Percentiles rank a stretch among this genome's conserved stretches.
phyloP scores from a whole-genome alignment of 805 yeast genomes.

The Tetrapisispora pingtungensis region DNA sequence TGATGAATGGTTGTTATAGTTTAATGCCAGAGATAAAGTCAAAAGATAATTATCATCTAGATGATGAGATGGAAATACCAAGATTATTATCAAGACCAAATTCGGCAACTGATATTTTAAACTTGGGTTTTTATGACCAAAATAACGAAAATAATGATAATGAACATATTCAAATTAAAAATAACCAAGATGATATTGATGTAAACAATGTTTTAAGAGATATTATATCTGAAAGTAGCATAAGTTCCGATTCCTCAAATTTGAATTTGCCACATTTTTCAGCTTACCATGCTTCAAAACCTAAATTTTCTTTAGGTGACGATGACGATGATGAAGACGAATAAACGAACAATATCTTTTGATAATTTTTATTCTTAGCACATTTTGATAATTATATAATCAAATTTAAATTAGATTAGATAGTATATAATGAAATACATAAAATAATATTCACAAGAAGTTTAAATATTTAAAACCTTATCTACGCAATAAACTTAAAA shows the following conservation, averaged over 20 bases:
- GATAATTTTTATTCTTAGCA: too few relatives aligned
- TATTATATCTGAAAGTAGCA: not conserved
- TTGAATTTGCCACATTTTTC: not conserved
- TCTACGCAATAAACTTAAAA: slow-evolving; percentile 69
- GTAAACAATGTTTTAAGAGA: not conserved
- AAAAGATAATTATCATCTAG: slow-evolving; percentile 3
- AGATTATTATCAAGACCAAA: slow-evolving; percentile 18
- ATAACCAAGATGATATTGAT: not conserved
- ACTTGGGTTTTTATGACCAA: not conserved
- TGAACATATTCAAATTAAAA: not conserved
- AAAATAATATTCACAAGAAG: not conserved
- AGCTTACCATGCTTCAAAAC: not conserved
- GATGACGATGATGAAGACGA: not conserved
- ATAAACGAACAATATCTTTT: not conserved
- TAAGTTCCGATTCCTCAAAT: not conserved
- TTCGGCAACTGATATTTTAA: slow-evolving; percentile 9
- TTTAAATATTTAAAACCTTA: slow-evolving; percentile 16
- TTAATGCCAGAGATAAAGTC: slow-evolving; percentile 19
- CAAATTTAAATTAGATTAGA: too few relatives aligned
- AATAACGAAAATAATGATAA: not conserved
- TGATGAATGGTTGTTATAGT: slow-evolving; percentile 28
- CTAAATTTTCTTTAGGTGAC: slow-evolving; percentile 1
- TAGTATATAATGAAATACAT: not conserved
- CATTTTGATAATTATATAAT: not conserved
- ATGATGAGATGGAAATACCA: slow-evolving; percentile 15